A percentile compares a stretch with the other conserved stretches of the same genome.
Evolutionary conservation across 768 basidiomycete species (phyloP).

Genomic region (Leccinum broughii): DNA sequence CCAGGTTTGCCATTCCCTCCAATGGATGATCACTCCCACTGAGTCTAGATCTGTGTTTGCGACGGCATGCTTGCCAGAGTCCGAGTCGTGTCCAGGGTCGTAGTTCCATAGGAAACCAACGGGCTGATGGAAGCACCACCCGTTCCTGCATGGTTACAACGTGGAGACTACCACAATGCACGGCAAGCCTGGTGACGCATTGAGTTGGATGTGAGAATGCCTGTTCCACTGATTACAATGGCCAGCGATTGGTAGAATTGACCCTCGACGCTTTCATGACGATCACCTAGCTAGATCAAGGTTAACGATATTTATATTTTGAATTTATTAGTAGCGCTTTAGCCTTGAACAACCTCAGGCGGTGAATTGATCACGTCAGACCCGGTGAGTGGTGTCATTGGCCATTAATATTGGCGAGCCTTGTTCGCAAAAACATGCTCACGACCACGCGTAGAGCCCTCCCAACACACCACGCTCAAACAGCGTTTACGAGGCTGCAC

Average conservation of each 20-base stretch:
- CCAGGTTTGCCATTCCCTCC: neutral
- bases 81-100: neutral
- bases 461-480: slow-evolving; percentile 4
- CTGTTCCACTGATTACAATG: neutral
- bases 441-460: neutral
- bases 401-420: neutral
- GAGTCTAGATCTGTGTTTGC: neutral
- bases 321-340: no score
- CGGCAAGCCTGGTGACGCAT: neutral
- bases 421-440: neutral
- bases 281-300: no score
- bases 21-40: neutral
- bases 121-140: neutral
- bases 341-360: neutral
- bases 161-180: neutral
- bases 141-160: neutral
- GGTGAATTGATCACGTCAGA: neutral
- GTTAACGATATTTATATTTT: no score
- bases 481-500: slow-evolving; percentile 7
- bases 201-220: neutral
- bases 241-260: neutral
- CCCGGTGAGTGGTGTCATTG: neutral
- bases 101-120: neutral
- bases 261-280: neutral
- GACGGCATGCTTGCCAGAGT: neutral